phyloP scores from a whole-genome alignment of 108 stramenopile genomes.

The Asterionellopsis glacialis region DNA sequence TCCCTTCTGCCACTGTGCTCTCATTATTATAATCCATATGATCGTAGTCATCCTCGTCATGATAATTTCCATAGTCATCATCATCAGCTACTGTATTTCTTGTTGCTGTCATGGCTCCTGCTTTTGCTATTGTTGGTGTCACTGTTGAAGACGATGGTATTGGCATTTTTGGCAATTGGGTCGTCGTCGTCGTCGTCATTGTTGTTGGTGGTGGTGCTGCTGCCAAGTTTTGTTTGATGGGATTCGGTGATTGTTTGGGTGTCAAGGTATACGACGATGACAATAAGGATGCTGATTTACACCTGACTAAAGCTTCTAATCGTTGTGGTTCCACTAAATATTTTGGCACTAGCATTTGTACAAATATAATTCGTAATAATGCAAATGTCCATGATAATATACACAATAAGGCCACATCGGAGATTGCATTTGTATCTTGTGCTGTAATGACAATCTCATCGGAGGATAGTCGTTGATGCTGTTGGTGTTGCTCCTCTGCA shows the following conservation, averaged over 20 bases:
- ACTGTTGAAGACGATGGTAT: no score
- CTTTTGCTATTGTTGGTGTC: no score
- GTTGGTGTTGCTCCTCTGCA: no score
- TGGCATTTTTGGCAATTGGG: no score
- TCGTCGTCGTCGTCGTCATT: constrained; percentile 3
- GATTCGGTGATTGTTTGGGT: constrained; percentile 11
- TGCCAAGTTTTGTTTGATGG: constrained; percentile 6
- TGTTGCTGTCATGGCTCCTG: neutral
- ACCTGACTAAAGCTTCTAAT: constrained; percentile 57
- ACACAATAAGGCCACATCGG: constrained; percentile 53
- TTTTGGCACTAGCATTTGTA: constrained; percentile 61
- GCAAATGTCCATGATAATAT: constrained; percentile 46
- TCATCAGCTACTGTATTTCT: constrained; percentile 4
- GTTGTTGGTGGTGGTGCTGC: no score
- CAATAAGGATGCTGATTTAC: constrained; percentile 71
- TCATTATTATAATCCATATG: neutral
- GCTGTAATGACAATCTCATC: no score
- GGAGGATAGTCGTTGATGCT: no score
- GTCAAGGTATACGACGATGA: constrained; percentile 46
- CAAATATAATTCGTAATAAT: constrained; percentile 47
- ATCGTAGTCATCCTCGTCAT: constrained; percentile 8
- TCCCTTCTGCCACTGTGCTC: no score
- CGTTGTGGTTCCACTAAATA: constrained; percentile 37
- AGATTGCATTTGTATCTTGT: no score
- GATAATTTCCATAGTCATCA: constrained; percentile 7